Evolutionary conservation across 768 basidiomycete genomes (phyloP).

Genomic region (Termitomyces eurrhizus): DNA sequence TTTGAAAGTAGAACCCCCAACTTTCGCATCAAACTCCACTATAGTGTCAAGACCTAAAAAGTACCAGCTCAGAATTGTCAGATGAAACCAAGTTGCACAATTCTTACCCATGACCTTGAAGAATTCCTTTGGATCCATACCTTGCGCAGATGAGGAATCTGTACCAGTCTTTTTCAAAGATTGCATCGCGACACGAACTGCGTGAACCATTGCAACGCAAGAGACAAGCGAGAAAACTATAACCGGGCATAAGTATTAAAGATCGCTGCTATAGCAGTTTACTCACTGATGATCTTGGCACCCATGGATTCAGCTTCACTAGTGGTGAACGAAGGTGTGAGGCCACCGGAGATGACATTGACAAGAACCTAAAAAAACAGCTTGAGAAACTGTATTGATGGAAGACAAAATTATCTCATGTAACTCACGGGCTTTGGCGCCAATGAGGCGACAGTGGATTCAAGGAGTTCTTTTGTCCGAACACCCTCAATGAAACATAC

Average conservation of each 20-base stretch:
- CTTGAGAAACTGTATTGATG: neutral
- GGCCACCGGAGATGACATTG: slow-evolving; percentile 75
- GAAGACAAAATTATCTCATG: neutral
- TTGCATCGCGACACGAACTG: slow-evolving; percentile 73
- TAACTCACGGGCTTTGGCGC: slow-evolving; percentile 62
- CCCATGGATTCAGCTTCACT: slow-evolving; percentile 66
- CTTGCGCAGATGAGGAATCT: slow-evolving; percentile 52
- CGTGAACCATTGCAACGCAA: slow-evolving; percentile 73
- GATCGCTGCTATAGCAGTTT: neutral
- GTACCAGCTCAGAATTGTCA: neutral
- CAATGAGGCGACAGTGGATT: slow-evolving; percentile 59
- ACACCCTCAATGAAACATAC: slow-evolving; percentile 84
- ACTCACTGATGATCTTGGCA: slow-evolving; percentile 75
- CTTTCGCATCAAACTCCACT: slow-evolving; percentile 48
- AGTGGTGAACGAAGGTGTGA: slow-evolving; percentile 71
- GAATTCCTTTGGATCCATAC: slow-evolving; percentile 77
- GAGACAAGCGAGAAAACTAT: slow-evolving; percentile 75
- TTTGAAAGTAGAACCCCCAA: slow-evolving; percentile 58
- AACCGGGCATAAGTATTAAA: neutral
- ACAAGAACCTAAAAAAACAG: slow-evolving; percentile 49
- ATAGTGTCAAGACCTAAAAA: slow-evolving; percentile 48
- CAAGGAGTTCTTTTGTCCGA: slow-evolving; percentile 59
- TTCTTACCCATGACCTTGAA: slow-evolving; percentile 71
- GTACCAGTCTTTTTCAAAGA: slow-evolving; percentile 76
- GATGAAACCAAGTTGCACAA: neutral